A percentile compares a stretch with the other conserved stretches of the same genome.
Conservation (phyloP, 169 alveolate species). For the Eimeria tenella region DNA sequence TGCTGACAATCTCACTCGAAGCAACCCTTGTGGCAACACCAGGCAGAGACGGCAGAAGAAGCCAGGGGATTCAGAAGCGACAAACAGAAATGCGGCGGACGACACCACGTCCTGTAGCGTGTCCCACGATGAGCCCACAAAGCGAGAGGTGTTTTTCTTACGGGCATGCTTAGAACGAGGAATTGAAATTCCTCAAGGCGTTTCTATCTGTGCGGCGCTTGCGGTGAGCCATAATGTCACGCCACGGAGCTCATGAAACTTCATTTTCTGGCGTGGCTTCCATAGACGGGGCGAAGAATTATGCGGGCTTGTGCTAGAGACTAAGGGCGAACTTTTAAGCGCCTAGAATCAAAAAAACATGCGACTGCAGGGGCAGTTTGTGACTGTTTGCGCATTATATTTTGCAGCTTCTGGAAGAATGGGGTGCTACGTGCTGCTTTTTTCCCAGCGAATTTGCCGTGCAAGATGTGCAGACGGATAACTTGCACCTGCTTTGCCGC, state of each 20-base stretch:
- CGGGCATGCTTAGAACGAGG: conserved; percentile 74
- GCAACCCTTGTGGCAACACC: neutral
- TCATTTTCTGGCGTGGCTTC: too few species aligned
- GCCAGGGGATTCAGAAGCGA: neutral
- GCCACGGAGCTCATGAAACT: too few species aligned
- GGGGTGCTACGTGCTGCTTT: conserved; percentile 71
- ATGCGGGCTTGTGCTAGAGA: too few species aligned
- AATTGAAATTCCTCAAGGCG: conserved; percentile 53
- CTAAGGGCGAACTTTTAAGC: too few species aligned
- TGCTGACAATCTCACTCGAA: neutral
- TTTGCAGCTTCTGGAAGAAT: conserved; percentile 74
- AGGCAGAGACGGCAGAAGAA: conserved; percentile 1
- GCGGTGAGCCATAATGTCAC: conserved; percentile 37
- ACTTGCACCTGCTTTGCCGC: conserved; percentile 68
- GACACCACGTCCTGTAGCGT: neutral
- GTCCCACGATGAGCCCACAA: neutral
- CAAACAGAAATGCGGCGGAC: neutral
- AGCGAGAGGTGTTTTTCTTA: conserved; percentile 41
- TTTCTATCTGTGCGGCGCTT: conserved; percentile 70
- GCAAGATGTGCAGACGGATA: conserved; percentile 71
- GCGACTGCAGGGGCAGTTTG: too few species aligned
- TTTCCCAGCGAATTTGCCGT: conserved; percentile 77
- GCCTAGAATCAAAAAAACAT: too few species aligned
- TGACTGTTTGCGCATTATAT: neutral
- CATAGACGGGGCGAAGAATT: too few species aligned